Conservation (phyloP, 2,329 filamentous ascomycete genomes). For the Xylariaceae sp. region DNA sequence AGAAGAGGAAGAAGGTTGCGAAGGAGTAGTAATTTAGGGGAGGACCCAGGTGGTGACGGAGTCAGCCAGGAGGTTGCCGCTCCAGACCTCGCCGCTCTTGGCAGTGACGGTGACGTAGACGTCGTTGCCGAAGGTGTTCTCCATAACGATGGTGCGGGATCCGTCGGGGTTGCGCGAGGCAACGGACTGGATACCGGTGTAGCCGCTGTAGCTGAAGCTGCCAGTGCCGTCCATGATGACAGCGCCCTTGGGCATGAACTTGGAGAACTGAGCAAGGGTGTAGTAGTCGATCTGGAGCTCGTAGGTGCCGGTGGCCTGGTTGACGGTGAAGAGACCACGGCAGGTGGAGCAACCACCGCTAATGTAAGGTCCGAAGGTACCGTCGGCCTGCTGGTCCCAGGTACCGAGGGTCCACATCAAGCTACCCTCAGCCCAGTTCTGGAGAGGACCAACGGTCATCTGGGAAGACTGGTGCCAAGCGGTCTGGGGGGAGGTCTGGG, state of each 20-base stretch:
- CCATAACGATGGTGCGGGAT: conserved; percentile 40
- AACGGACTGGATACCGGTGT: conserved; percentile 40
- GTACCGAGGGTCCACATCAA: conserved; percentile 43
- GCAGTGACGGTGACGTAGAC: conserved; percentile 38
- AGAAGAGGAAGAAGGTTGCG: neutral
- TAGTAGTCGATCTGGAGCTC: conserved; percentile 46
- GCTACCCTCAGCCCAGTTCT: conserved; percentile 43
- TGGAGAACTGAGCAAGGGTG: conserved; percentile 49
- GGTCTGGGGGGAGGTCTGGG: conserved; percentile 31
- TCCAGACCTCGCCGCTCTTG: conserved; percentile 36
- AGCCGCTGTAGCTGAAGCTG: conserved; percentile 39
- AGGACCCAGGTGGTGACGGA: conserved; percentile 42
- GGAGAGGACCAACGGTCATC: conserved; percentile 42
- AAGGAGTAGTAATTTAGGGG: conserved; percentile 33
- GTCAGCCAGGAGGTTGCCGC: conserved; percentile 32
- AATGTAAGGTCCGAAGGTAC: conserved; percentile 40
- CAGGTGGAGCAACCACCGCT: conserved; percentile 39
- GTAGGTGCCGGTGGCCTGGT: conserved; percentile 42
- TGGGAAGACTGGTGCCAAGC: conserved; percentile 36
- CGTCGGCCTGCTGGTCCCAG: conserved; percentile 30
- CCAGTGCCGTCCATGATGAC: conserved; percentile 39
- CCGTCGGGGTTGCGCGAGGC: conserved; percentile 44
- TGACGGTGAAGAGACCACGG: conserved; percentile 52
- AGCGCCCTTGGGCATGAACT: conserved; percentile 43
- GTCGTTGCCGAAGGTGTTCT: conserved; percentile 44